phyloP scores from a whole-genome alignment of 176 grass and related monocot species.

The Oryza meridionalis region DNA sequence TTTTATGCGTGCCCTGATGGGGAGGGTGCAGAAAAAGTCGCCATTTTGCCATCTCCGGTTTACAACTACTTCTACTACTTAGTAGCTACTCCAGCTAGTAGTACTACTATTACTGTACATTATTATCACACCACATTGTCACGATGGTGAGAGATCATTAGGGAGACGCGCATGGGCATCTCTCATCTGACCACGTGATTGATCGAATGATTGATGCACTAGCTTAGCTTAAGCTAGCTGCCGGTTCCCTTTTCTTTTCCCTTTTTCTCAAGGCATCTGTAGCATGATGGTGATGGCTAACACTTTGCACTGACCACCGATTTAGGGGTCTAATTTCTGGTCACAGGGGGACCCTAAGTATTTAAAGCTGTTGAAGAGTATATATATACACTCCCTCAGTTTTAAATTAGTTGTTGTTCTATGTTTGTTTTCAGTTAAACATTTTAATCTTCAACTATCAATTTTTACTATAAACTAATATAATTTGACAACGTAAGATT shows the following conservation, averaged over 20 bases:
- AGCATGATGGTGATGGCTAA: not conserved
- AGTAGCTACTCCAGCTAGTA: too few species aligned
- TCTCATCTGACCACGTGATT: not conserved
- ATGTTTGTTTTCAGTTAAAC: too few species aligned
- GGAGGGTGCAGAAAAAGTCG: not conserved
- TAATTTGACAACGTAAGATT: too few species aligned
- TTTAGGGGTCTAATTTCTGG: not conserved
- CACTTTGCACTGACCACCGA: not conserved
- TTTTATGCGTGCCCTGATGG: too few species aligned
- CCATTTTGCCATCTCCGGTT: conserved; percentile 5
- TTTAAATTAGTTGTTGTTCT: too few species aligned
- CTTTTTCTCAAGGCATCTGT: not conserved
- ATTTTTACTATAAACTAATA: too few species aligned
- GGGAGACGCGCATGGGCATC: not conserved
- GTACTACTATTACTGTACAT: too few species aligned
- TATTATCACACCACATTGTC: not conserved
- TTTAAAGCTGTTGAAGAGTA: too few species aligned
- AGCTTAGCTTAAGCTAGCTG: not conserved
- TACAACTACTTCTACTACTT: not conserved
- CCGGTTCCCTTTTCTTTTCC: not conserved
- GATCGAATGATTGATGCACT: not conserved
- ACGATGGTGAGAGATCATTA: not conserved
- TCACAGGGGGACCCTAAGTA: not conserved
- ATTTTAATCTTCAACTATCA: too few species aligned
- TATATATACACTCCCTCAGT: too few species aligned